Evolutionary conservation across 768 basidiomycete species (phyloP), one percentile per base, ranked within the genome.

Genomic region (Amanita fuliginea): DNA sequence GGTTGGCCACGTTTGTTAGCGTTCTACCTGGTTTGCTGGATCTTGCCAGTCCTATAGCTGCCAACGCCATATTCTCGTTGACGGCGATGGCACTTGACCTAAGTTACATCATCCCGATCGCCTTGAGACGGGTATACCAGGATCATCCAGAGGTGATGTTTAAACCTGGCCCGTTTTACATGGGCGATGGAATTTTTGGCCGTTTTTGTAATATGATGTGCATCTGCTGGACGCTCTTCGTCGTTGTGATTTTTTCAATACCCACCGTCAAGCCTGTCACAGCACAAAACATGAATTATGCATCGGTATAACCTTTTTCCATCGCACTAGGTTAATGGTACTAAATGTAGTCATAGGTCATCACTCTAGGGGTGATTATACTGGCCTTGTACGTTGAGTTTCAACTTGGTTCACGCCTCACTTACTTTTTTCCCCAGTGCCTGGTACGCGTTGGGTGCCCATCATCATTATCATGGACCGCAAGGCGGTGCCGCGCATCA

Each of bases 91-190:
- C 81, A 3, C 73, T 84, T 33, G 86, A 91, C 61, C 57, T 82
- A 51, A 83, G 82, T 56, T 92, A 92, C 60, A 78, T 89, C 57
- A 85, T 90, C 52, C 89, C 88, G 3, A 88, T 92, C 56, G 76
- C 81, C 61, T 71, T 82, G 64, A 77, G 87, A 36, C 72, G 87
- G 26, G 59, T 80, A 24, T 87, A 73, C 63, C 67, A 72, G 54
- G 72, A 79, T 48, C 88, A 91, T 58, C 84, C 86, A 0, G 87
- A 91, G 42, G 88, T 92, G 33, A 71, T 75, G 57, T 92, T 92
- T 72, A 80, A 76, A 53, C 89, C 89, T 3, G 89, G 89, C 9
- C 88, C 89, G 5, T 90, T 91, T 67, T 90, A 83, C 67, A 80
- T 91, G 78, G 83, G 87, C 26, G 66, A 76, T 48, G 86, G 86